These are phyloP conservation scores for Leishmania tarentolae DNA, from an alignment of 208 protist species.

Conservation along the genomic window DNA sequence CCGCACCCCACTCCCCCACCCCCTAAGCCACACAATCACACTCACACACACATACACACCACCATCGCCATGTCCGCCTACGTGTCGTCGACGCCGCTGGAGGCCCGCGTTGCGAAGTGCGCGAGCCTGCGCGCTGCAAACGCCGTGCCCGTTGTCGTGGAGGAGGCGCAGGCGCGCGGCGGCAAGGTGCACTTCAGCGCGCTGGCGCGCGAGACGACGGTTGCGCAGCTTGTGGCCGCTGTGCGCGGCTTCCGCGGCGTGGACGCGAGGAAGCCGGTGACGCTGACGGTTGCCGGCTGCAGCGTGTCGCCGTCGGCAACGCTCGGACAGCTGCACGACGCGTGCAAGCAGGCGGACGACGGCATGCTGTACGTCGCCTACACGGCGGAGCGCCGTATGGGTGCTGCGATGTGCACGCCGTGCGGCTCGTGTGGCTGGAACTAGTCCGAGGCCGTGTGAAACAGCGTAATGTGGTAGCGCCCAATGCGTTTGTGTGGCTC, in stretches of 20 bases:
- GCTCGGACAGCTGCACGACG: slow-evolving; percentile 36
- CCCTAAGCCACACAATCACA: too few species aligned
- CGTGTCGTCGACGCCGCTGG: slow-evolving; percentile 19
- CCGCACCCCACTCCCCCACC: background rate
- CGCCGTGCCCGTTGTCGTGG: slow-evolving; percentile 31
- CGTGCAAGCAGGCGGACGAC: slow-evolving; percentile 35
- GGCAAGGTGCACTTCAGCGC: slow-evolving; percentile 37
- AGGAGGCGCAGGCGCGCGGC: slow-evolving; percentile 20
- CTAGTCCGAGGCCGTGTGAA: too few species aligned
- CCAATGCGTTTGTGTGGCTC: background rate
- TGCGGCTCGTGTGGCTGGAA: too few species aligned
- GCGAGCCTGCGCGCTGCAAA: slow-evolving; percentile 5
- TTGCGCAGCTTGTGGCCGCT: slow-evolving; percentile 20
- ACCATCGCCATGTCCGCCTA: slow-evolving; percentile 24
- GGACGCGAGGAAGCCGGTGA: background rate
- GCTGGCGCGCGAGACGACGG: slow-evolving; percentile 31
- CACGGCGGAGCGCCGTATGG: slow-evolving; percentile 15
- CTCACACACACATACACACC: too few species aligned
- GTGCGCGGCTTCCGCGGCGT: slow-evolving; percentile 35
- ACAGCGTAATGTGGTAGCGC: background rate
- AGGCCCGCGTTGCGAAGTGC: slow-evolving; percentile 29
- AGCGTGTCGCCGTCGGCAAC: slow-evolving; percentile 20
- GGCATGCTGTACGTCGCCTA: slow-evolving; percentile 42
- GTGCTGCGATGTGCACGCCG: background rate
- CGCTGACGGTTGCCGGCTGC: slow-evolving; percentile 20